These are phyloP conservation scores for Aureoboletus auriporus DNA, from an alignment of 768 basidiomycete genomes.

Conservation along the genomic window DNA sequence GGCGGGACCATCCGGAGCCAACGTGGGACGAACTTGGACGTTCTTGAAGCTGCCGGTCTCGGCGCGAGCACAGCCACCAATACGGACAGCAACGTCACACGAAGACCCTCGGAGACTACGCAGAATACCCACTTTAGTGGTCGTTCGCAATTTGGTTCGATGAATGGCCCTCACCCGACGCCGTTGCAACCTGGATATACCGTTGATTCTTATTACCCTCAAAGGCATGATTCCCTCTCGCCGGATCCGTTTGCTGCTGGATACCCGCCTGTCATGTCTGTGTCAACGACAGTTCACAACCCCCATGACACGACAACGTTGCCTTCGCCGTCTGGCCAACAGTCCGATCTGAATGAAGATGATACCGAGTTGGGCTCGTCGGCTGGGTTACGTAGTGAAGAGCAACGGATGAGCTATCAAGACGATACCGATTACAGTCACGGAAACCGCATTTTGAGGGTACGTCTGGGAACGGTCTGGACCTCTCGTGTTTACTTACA, in stretches of 20 bases:
- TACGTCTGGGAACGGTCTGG: constrained; percentile 6
- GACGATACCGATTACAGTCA: constrained; percentile 29
- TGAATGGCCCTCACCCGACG: constrained; percentile 14
- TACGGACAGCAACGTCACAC: constrained; percentile 5
- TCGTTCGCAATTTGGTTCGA: constrained; percentile 21
- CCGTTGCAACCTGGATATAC: constrained; percentile 25
- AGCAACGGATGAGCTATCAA: constrained; percentile 27
- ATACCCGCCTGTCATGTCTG: constrained; percentile 13
- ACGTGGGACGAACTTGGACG: constrained; percentile 23
- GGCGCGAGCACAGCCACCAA: constrained; percentile 4
- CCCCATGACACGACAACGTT: constrained; percentile 7
- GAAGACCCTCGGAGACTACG: constrained; percentile 24
- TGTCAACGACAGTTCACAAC: constrained; percentile 19
- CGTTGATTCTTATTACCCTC: constrained; percentile 23
- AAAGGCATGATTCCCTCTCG: constrained; percentile 14
- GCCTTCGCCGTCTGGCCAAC: constrained; percentile 8
- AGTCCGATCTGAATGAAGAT: constrained; percentile 14
- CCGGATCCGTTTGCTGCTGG: constrained; percentile 30
- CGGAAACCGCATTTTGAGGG: constrained; percentile 25
- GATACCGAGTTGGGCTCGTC: constrained; percentile 3
- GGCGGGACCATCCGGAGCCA: constrained; percentile 14
- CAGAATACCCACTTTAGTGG: constrained; percentile 24
- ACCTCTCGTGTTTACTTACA: too few species aligned
- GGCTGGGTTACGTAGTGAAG: constrained; percentile 10
- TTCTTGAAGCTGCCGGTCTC: constrained; percentile 27